Conservation (phyloP, 2,329 filamentous ascomycete species). For the Pyrenophora seminiperda region DNA sequence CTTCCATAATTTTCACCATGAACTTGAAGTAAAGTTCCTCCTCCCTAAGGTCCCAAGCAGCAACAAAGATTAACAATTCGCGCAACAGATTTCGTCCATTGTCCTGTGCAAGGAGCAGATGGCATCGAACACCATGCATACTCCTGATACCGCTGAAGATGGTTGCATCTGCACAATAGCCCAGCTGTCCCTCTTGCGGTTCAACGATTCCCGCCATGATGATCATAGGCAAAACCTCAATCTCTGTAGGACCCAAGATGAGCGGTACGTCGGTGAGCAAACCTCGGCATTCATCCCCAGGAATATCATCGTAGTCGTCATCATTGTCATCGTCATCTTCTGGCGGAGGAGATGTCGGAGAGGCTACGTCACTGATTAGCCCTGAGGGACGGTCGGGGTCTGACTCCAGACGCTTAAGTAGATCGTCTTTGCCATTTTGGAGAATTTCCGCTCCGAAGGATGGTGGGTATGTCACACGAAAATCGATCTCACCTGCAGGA, state of each 20-base stretch:
- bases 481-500: conserved; percentile 53
- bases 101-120: conserved; percentile 86
- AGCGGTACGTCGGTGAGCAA: conserved; percentile 92
- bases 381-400: conserved; percentile 50
- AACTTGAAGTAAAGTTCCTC: conserved; percentile 95
- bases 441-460: conserved; percentile 56
- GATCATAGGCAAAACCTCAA: conserved; percentile 95
- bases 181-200: conserved; percentile 70
- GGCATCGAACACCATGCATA: conserved; percentile 86
- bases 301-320: conserved; percentile 77
- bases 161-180: conserved; percentile 54
- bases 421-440: conserved; percentile 56
- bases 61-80: conserved; percentile 93
- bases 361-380: conserved; percentile 48
- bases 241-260: conserved; percentile 91
- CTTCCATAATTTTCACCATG: conserved; percentile 93
- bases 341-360: conserved; percentile 47
- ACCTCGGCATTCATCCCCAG: conserved; percentile 74
- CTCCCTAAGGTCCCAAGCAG: conserved; percentile 94
- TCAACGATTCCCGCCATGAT: conserved; percentile 94
- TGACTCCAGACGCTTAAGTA: conserved; percentile 57
- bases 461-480: conserved; percentile 57
- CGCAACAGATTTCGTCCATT: conserved; percentile 87
- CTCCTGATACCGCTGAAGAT: conserved; percentile 68
- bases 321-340: conserved; percentile 70